Evolutionary conservation across 2,329 filamentous ascomycete genomes (phyloP).

Genomic region (Rhynchosporium graminicola): DNA sequence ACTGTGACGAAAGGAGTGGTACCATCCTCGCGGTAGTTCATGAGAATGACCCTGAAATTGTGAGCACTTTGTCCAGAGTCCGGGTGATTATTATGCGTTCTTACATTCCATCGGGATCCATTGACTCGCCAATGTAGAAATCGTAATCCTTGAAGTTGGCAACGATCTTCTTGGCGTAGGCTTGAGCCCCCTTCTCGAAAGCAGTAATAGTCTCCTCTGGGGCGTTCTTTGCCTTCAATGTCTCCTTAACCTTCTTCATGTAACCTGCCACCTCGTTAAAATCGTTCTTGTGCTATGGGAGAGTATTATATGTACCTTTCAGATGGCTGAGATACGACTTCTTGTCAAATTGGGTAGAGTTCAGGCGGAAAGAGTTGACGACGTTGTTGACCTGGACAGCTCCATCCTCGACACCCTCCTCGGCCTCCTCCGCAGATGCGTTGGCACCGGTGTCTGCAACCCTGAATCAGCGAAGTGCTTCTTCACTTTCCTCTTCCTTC

Average conservation of each 20-base stretch:
- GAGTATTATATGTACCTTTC: conserved; percentile 64
- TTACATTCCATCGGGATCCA: conserved; percentile 93
- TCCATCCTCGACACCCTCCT: conserved; percentile 71
- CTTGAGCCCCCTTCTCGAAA: conserved; percentile 76
- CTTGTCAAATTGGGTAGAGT: conserved; percentile 81
- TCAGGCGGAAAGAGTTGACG: conserved; percentile 86
- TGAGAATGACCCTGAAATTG: conserved; percentile 65
- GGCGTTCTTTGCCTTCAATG: conserved; percentile 63
- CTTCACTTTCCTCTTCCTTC: background rate
- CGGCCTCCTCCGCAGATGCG: conserved; percentile 88
- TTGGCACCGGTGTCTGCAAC: conserved; percentile 84
- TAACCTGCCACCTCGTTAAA: conserved; percentile 59
- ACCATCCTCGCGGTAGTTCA: conserved; percentile 98
- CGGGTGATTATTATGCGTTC: conserved; percentile 39
- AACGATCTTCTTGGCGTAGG: conserved; percentile 77
- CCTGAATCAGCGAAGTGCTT: conserved; percentile 24
- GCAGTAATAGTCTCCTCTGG: conserved; percentile 66
- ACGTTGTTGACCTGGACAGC: conserved; percentile 85
- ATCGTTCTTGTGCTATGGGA: conserved; percentile 7
- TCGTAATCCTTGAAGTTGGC: conserved; percentile 94
- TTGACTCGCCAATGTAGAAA: conserved; percentile 88
- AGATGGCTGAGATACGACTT: conserved; percentile 80
- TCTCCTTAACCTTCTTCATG: conserved; percentile 84
- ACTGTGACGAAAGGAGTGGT: conserved; percentile 83
- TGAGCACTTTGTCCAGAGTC: conserved; percentile 12